A percentile compares a stretch with the other conserved stretches of the same genome.
phyloP scores from a whole-genome alignment of 768 basidiomycete genomes.

The Lactarius evosmus region DNA sequence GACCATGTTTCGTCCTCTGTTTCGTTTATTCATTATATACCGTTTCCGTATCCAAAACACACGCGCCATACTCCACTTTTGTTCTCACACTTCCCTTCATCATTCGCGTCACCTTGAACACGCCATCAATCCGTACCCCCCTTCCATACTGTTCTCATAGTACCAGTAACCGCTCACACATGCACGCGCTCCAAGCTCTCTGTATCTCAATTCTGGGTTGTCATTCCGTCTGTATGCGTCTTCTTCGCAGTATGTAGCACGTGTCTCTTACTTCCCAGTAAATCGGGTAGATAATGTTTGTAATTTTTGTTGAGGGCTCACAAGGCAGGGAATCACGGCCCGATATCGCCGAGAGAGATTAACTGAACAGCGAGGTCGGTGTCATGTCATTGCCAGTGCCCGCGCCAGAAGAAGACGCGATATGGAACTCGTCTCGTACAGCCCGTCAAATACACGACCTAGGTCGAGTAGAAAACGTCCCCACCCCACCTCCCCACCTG shows the following conservation, averaged over 20 bases:
- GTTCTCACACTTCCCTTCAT: not conserved
- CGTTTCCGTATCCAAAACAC: not conserved
- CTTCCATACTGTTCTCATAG: not conserved
- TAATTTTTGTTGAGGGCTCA: no score
- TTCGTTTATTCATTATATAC: not conserved
- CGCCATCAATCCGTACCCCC: not conserved
- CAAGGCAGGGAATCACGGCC: no score
- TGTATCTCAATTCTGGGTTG: not conserved
- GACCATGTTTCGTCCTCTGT: not conserved
- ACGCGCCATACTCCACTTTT: not conserved
- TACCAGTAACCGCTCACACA: not conserved
- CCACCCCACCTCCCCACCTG: constrained; percentile 4
- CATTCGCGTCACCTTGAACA: not conserved
- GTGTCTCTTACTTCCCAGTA: not conserved
- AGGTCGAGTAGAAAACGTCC: constrained; percentile 75
- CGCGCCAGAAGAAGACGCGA: constrained; percentile 47
- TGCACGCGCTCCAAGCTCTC: not conserved
- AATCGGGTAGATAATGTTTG: not conserved
- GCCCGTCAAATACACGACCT: constrained; percentile 79
- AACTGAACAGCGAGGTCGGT: no score
- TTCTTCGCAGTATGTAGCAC: not conserved
- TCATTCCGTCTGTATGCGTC: not conserved
- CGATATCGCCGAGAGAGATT: not conserved
- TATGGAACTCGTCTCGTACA: constrained; percentile 78
- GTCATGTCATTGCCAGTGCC: not conserved